These are phyloP conservation scores for Rhodocollybia butyracea DNA, from an alignment of 768 basidiomycete genomes.

Conservation along the genomic window DNA sequence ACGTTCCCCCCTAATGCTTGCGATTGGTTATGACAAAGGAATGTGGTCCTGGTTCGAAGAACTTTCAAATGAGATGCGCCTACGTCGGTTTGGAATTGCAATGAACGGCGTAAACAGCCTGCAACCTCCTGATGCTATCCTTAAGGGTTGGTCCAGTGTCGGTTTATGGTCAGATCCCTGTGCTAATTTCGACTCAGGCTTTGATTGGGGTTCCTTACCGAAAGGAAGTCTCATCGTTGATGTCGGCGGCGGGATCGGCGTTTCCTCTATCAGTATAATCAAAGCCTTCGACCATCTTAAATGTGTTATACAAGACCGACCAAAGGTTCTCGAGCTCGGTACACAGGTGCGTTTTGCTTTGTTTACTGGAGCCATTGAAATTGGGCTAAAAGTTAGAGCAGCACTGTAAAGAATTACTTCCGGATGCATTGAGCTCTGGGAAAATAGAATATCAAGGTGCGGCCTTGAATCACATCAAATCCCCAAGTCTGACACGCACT, in stretches of 20 bases:
- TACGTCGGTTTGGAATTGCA: conserved; percentile 3
- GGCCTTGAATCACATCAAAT: too few relatives aligned
- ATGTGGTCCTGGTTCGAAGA: conserved; percentile 7
- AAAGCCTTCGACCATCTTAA: conserved; percentile 8
- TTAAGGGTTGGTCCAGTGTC: too few relatives aligned
- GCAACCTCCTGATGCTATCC: conserved; percentile 5
- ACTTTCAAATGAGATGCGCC: conserved; percentile 1
- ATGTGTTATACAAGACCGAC: conserved; percentile 16
- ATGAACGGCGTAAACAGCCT: conserved; percentile 4
- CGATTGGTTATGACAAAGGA: not conserved
- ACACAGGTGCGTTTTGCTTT: conserved; percentile 4
- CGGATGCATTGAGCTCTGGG: conserved; percentile 6
- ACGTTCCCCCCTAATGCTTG: not conserved
- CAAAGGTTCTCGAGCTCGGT: conserved; percentile 8
- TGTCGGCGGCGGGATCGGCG: conserved; percentile 19
- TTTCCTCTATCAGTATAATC: conserved; percentile 12
- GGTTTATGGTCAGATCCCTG: too few relatives aligned
- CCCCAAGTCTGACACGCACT: not conserved
- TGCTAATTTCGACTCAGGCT: conserved; percentile 10
- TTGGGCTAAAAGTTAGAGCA: not conserved
- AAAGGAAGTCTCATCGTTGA: conserved; percentile 12
- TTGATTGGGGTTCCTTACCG: conserved; percentile 17
- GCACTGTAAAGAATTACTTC: conserved; percentile 5
- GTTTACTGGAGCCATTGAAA: not conserved
- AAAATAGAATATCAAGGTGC: conserved; percentile 4